Base-by-base conservation (phyloP, 208 protist species). In the Phytomonas sp. region DNA sequence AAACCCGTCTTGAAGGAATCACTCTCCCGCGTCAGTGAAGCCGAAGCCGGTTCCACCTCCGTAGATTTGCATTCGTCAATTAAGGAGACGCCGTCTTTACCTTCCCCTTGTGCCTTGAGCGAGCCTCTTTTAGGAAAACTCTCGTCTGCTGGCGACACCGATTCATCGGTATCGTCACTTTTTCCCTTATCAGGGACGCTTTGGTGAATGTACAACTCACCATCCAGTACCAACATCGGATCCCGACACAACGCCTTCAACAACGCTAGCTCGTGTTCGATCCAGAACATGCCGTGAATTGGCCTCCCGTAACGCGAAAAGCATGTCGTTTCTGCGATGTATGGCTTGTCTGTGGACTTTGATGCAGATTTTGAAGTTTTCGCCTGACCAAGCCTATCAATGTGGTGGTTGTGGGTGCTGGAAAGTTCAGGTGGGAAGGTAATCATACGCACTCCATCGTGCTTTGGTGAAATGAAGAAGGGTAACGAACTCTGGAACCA, bases 381-480 rank as follows among this genome's bases (percentile, higher is more conserved):
- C 11, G 36, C 29, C 31, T 63, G n/a, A 8, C 66, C 23, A 43
- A 43, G 17, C 15, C 20, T 59, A 17, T 68, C 20, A 43, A 6
- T n/a, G 13, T 23, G 2, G 32, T 71, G 7, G 33, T 40, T 46
- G n/a, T 11, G 4, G 32, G 28, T 23, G 32, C 60, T 26, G 15
- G 37, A 36, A 28, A n/a, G 20, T 51, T 31, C 46, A 26, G 32
- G 79, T 62, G 26, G 75, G 60, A 34, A 88, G 77, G 76, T 91
- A 26, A 96, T 70, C 67, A 96, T 77, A 15, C 91, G 83, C 26
- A 96, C 77, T 20, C 91, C 91, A 64, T 96, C 91, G 71, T 90
- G 87, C 78, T 96, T 96, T 5, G 91, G 91, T 4, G 91, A 96
- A 53, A 94, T 81, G 67, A 96, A 96, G 56, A 94, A 91, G 17